Evolutionary conservation across 1,284 basidiomycete genomes (phyloP).

Genomic region (Kalmanozyma brasiliensis): DNA sequence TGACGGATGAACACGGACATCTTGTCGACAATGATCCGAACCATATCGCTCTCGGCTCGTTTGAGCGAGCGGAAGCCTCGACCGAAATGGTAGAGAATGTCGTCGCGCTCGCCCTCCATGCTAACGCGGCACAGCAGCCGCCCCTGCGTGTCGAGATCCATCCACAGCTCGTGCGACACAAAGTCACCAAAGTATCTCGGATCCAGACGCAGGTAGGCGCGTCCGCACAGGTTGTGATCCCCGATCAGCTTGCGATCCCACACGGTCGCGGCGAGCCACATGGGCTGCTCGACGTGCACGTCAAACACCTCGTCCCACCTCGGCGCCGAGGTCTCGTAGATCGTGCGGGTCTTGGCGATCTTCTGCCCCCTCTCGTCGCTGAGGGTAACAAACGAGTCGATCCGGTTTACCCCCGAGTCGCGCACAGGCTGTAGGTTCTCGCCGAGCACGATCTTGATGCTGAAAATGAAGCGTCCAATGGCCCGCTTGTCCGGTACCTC

Average conservation of each 20-base stretch:
- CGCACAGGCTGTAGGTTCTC: slow-evolving; percentile 59
- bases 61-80: slow-evolving; percentile 93
- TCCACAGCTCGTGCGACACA: slow-evolving; percentile 88
- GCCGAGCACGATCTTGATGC: slow-evolving; percentile 85
- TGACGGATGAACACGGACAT: slow-evolving; percentile 94
- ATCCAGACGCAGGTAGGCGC: slow-evolving; percentile 91
- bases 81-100: slow-evolving; percentile 97
- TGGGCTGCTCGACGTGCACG: slow-evolving; percentile 79
- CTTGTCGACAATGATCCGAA: slow-evolving; percentile 97
- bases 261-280: slow-evolving; percentile 96
- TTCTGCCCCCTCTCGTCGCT: slow-evolving; percentile 91
- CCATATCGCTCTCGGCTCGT: slow-evolving; percentile 94
- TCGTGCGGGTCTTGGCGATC: slow-evolving; percentile 92
- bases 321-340: slow-evolving; percentile 89
- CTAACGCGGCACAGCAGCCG: slow-evolving; percentile 87
- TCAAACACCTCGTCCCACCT: slow-evolving; percentile 99
- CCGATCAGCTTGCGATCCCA: slow-evolving; percentile 84
- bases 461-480: slow-evolving; percentile 79
- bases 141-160: slow-evolving; percentile 88
- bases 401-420: slow-evolving; percentile 44
- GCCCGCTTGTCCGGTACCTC: slow-evolving; percentile 69
- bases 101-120: slow-evolving; percentile 99
- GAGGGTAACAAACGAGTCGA: slow-evolving; percentile 91
- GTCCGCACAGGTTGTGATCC: slow-evolving; percentile 80
- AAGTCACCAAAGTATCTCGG: slow-evolving; percentile 88